Evolutionary conservation across 192 early-diverging fungal species (phyloP), one percentile per base, ranked within the genome.

Genomic region (Paraglomus occultum): DNA sequence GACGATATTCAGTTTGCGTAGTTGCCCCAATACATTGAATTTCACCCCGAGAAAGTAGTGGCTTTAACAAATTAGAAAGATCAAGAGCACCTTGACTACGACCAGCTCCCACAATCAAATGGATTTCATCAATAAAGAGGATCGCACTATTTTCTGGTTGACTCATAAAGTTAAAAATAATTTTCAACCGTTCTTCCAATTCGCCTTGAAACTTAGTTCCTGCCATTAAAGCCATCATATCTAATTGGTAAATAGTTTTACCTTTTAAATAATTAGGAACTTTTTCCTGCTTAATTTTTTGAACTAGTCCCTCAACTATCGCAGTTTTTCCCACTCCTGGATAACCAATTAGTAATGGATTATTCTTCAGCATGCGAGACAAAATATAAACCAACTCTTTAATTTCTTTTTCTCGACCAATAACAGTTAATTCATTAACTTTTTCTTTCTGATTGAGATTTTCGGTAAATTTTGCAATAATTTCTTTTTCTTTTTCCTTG

Each of bases 111-210:
- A 98, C 83, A 10, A 97, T 89, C 5, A 90, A 83, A 70, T 98
- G 96, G 51, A 98, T 89, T 78, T 98, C 96, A 76, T 98, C 96
- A 60, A 98, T 95, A 77, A 98, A 98, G 47, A 98, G 80, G 70
- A 98, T 98, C 17, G 92, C 86, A 20, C 89, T 87, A 40, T 91
- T 92, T 39, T 91, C 84, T 23, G 92, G 87, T 22, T 96, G 91
- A 64, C 90, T 91, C 64, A 96, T 91, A 78, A 97, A 95, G 73
- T 95, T 94, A 46, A 98, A 83, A 6, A 98, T 92, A 0, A 93
- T 84, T 86, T 98, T 97, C 48, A 98, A 85, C 31, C 96, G 90
- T 73, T 98, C 95, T 74, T 98, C 96, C 64, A 97, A 98, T 82
- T 98, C 94, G 66, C 96, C 97, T 50, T 91, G 86, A 78, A 94